phyloP scores from a whole-genome alignment of 805 yeast species.

The Helenozyma baotianmanensis region DNA sequence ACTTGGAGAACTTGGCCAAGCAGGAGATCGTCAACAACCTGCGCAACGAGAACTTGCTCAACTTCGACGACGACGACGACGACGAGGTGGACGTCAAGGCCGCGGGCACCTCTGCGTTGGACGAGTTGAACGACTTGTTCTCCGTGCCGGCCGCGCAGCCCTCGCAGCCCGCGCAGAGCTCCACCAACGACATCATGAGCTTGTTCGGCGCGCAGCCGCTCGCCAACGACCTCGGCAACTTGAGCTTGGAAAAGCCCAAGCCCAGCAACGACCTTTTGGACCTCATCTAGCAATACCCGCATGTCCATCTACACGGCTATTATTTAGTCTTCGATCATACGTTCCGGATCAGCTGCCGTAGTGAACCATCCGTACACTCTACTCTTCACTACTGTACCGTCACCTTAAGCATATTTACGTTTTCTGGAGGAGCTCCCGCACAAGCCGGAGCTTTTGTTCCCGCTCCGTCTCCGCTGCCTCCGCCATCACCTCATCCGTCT shows the following conservation, averaged over 20 bases:
- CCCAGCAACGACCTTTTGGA: slow-evolving; percentile 34
- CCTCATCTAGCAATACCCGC: slow-evolving; percentile 33
- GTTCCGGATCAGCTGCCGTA: not conserved
- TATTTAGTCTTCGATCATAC: not conserved
- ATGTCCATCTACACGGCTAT: too few species aligned
- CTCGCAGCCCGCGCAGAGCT: slow-evolving; percentile 12
- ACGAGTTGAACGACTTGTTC: slow-evolving; percentile 74
- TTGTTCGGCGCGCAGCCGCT: slow-evolving; percentile 30
- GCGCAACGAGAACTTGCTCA: slow-evolving; percentile 77
- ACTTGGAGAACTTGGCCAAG: slow-evolving; percentile 70
- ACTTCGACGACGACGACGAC: slow-evolving; percentile 66
- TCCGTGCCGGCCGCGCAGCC: slow-evolving; percentile 26
- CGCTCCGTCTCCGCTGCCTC: slow-evolving; percentile 1
- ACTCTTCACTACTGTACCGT: too few species aligned
- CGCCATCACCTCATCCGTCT: not conserved
- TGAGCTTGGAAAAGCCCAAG: slow-evolving; percentile 10
- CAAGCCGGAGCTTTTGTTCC: not conserved
- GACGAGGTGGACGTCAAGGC: slow-evolving; percentile 3
- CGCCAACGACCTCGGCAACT: slow-evolving; percentile 9
- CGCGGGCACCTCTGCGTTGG: slow-evolving; percentile 42
- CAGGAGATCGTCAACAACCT: slow-evolving; percentile 63
- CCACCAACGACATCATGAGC: slow-evolving; percentile 43
- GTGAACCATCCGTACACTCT: too few species aligned
- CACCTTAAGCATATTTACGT: too few species aligned
- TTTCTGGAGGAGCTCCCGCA: slow-evolving; percentile 3